Evolutionary conservation across 495 filamentous ascomycete species (phyloP).

Genomic region (Annulohypoxylon moriforme): DNA sequence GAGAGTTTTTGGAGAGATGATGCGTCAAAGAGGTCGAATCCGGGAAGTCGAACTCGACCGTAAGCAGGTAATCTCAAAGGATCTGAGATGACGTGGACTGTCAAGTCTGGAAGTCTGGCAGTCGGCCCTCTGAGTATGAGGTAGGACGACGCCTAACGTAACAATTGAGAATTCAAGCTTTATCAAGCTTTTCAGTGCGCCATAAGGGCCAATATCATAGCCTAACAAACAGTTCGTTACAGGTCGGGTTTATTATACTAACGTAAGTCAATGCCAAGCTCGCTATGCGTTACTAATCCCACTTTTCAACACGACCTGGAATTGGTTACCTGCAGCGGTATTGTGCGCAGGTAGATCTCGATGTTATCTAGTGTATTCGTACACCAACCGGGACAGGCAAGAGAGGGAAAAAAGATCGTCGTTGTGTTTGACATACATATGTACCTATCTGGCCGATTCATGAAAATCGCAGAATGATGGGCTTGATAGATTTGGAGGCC

Average conservation of each 20-base stretch:
- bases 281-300: slow-evolving; percentile 1
- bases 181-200: slow-evolving; percentile 20
- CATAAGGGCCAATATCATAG: slow-evolving; percentile 1
- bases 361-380: neutral
- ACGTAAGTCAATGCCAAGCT: slow-evolving; percentile 9
- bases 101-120: neutral
- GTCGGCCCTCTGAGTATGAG: neutral
- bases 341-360: slow-evolving; percentile 12
- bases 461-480: neutral
- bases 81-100: slow-evolving; percentile 34
- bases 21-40: slow-evolving; percentile 15
- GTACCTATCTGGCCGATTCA: neutral
- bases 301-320: slow-evolving; percentile 1
- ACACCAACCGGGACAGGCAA: neutral
- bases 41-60: neutral
- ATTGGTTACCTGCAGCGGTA: neutral
- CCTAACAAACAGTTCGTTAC: neutral
- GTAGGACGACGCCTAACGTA: slow-evolving; percentile 25
- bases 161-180: slow-evolving; percentile 22
- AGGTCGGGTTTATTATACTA: neutral
- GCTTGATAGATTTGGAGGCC: slow-evolving; percentile 7
- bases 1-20: slow-evolving; percentile 17
- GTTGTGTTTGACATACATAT: neutral
- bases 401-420: neutral
- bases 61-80: slow-evolving; percentile 11